phyloP scores from a whole-genome alignment of 306 rosid genomes.

The Leucaena leucocephala region DNA sequence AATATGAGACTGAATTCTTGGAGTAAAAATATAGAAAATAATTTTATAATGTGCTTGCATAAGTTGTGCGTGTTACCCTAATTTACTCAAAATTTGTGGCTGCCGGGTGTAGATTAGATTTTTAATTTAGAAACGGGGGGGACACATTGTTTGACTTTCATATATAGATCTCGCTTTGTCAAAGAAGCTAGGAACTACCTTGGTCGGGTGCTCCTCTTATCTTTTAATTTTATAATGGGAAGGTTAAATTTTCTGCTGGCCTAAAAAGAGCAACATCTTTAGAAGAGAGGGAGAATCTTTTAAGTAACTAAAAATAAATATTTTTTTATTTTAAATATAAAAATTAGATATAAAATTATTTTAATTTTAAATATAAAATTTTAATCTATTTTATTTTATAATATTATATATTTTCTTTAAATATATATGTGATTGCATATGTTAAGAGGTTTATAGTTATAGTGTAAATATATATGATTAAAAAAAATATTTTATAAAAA shows the following conservation, averaged over 20 bases:
- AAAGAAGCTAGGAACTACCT: neutral
- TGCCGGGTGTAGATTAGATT: neutral
- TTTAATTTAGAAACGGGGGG: neutral
- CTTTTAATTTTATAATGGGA: neutral
- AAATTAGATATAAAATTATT: too few species aligned
- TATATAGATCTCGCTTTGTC: neutral
- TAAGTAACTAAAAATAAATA: neutral
- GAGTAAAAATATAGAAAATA: neutral
- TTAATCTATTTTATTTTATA: too few species aligned
- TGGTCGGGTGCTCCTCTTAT: too few species aligned
- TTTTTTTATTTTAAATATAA: too few species aligned
- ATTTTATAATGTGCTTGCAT: neutral
- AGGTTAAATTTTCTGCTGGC: neutral
- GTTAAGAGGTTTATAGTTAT: too few species aligned
- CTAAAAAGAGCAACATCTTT: neutral
- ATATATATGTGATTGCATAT: too few species aligned
- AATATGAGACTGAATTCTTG: neutral
- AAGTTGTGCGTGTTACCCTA: neutral
- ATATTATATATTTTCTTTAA: too few species aligned
- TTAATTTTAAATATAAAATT: too few species aligned
- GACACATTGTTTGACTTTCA: slow-evolving; percentile 17
- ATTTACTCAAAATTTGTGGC: neutral
- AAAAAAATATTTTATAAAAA: too few species aligned
- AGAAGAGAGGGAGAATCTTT: neutral
- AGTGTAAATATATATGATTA: too few species aligned